A percentile compares a stretch with the other conserved stretches of the same genome.
These are phyloP conservation scores for Metschnikowia lachancei DNA, from an alignment of 805 yeast species.

Conservation along the genomic window DNA sequence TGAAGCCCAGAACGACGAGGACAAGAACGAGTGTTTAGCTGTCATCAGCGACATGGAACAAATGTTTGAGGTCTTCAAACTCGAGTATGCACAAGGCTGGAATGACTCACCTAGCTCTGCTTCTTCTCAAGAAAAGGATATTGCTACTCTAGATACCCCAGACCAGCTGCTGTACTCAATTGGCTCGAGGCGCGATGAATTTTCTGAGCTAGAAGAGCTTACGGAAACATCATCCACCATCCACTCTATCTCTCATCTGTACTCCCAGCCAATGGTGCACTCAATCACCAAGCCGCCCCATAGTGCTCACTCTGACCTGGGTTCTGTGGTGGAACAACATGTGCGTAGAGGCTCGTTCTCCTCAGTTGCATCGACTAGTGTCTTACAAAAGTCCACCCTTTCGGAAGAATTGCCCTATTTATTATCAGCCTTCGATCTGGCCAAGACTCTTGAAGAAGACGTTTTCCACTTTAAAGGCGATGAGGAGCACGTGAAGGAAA, in stretches of 20 bases:
- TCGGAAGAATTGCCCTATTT: slow-evolving; percentile 64
- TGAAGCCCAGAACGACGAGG: slow-evolving; percentile 50
- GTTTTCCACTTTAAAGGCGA: slow-evolving; percentile 23
- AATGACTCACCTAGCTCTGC: background rate
- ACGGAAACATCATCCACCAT: slow-evolving; percentile 26
- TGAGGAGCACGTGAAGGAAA: slow-evolving; percentile 11
- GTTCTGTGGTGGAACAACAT: slow-evolving; percentile 10
- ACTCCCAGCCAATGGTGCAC: slow-evolving; percentile 37
- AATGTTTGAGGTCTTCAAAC: slow-evolving; percentile 59
- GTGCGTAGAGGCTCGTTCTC: slow-evolving; percentile 29
- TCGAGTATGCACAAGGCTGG: slow-evolving; percentile 30
- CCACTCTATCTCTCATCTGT: slow-evolving; percentile 21
- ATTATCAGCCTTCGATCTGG: slow-evolving; percentile 64
- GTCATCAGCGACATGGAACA: slow-evolving; percentile 69
- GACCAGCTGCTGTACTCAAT: background rate
- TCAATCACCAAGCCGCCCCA: slow-evolving; percentile 31
- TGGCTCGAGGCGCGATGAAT: slow-evolving; percentile 10
- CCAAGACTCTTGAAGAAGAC: slow-evolving; percentile 54
- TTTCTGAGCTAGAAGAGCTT: slow-evolving; percentile 27
- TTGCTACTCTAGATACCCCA: too few species aligned
- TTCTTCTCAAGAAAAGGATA: too few species aligned
- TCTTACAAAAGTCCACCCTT: slow-evolving; percentile 51
- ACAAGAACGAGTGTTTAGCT: slow-evolving; percentile 63
- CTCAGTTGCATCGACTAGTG: slow-evolving; percentile 33
- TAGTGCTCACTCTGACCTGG: slow-evolving; percentile 2